Percentiles rank a stretch among this genome's conserved stretches.
These are phyloP conservation scores for Lentinula lateritia DNA, from an alignment of 768 basidiomycete genomes.

Conservation along the genomic window DNA sequence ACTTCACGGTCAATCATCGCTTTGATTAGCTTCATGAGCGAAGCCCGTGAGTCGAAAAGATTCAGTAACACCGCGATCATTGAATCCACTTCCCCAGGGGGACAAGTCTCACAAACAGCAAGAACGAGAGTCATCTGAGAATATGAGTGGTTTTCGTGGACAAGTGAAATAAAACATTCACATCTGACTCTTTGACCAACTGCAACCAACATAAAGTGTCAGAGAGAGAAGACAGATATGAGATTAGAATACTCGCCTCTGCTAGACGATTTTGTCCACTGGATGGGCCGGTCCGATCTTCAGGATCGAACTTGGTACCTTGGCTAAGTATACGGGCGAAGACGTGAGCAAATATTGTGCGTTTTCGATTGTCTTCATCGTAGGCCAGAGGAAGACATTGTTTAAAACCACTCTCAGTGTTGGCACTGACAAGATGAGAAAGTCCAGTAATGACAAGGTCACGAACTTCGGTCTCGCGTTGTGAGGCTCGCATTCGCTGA, in stretches of 20 bases:
- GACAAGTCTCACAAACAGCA: conserved; percentile 85
- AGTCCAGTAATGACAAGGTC: conserved; percentile 78
- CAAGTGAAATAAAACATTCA: conserved; percentile 26
- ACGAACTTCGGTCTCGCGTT: conserved; percentile 57
- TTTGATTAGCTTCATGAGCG: conserved; percentile 71
- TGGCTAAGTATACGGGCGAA: conserved; percentile 77
- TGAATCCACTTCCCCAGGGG: conserved; percentile 71
- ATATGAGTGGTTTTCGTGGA: neutral
- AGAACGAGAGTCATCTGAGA: conserved; percentile 69
- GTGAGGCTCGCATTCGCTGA: conserved; percentile 38
- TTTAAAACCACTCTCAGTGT: conserved; percentile 85
- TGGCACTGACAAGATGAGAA: conserved; percentile 75
- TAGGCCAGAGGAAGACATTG: conserved; percentile 81
- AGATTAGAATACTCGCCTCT: conserved; percentile 39
- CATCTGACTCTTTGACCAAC: conserved; percentile 73
- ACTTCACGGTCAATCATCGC: conserved; percentile 85
- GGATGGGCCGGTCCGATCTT: conserved; percentile 42
- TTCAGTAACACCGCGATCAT: conserved; percentile 85
- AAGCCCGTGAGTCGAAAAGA: conserved; percentile 73
- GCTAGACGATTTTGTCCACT: conserved; percentile 48
- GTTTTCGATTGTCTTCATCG: conserved; percentile 60
- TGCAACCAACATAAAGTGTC: conserved; percentile 19
- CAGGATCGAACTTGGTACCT: conserved; percentile 71
- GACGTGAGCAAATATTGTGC: conserved; percentile 79
- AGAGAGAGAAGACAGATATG: conserved; percentile 7